A percentile compares a stretch with the other conserved stretches of the same genome.
These are phyloP conservation scores for Trematosphaeria pertusa DNA, from an alignment of 2,329 filamentous ascomycete genomes.

Conservation along the genomic window DNA sequence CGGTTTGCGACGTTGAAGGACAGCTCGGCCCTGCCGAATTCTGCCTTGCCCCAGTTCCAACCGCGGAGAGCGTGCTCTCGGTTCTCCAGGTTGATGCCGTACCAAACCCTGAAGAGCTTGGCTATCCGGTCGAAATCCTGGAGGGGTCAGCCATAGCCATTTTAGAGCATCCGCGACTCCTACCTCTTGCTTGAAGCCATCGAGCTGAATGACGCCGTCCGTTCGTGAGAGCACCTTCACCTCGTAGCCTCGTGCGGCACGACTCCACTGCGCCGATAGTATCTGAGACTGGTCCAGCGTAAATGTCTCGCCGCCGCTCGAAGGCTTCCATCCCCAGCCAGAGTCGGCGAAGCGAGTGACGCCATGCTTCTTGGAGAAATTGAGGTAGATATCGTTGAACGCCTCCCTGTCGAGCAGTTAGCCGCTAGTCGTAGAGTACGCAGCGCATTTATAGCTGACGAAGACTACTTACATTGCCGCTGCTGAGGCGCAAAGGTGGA, in stretches of 20 bases:
- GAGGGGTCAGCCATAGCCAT: constrained; percentile 12
- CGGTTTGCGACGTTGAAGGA: constrained; percentile 97
- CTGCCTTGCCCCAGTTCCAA: constrained; percentile 99
- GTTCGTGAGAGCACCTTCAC: constrained; percentile 88
- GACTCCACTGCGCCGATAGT: constrained; percentile 89
- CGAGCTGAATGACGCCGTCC: constrained; percentile 87
- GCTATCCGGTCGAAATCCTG: constrained; percentile 86
- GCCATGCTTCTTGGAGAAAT: constrained; percentile 89
- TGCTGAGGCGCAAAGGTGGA: constrained; percentile 1
- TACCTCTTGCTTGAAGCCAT: constrained; percentile 90
- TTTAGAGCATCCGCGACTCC: not conserved
- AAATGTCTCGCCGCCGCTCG: constrained; percentile 86
- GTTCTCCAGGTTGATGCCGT: constrained; percentile 88
- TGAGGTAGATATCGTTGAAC: constrained; percentile 96
- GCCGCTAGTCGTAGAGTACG: not conserved
- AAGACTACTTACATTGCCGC: not conserved
- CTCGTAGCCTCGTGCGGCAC: constrained; percentile 90
- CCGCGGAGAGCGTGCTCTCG: constrained; percentile 94
- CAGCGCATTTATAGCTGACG: not conserved
- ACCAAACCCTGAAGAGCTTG: constrained; percentile 98
- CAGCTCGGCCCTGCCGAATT: constrained; percentile 94
- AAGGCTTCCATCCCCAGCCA: constrained; percentile 94
- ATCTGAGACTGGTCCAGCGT: constrained; percentile 90
- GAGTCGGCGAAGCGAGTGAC: constrained; percentile 95
- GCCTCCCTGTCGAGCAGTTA: constrained; percentile 71